Evolutionary conservation across 2,329 filamentous ascomycete genomes (phyloP), one percentile per base, ranked within the genome.

Genomic region (Colletotrichum musae): DNA sequence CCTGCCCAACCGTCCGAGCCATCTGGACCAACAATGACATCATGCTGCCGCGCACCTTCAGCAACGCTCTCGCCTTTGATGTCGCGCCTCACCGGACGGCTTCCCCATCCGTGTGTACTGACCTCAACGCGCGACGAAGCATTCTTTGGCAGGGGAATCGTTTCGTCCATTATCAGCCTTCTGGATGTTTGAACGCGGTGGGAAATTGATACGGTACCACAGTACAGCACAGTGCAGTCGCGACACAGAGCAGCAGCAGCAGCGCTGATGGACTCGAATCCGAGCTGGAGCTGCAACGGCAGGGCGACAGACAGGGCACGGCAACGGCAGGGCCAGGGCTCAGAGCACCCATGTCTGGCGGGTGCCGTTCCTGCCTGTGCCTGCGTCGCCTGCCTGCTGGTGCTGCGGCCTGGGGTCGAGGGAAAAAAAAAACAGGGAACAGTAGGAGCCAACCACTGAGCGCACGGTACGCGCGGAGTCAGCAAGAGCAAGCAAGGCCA

Each of bases 1-100:
- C 62, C 41, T 66, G 50, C 62, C 43, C 21, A 52, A 53, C 57
- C 36, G 48, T 52, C 58, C 50, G 32, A 36, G 36, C 54, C 36
- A 21, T 45, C 45, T 28, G 50, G 51, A 59, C 56, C 61, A 39
- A 24, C 50, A 57, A 69, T 69, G 66, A 69, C 66, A 69, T 69
- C 66, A 69, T 69, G 18, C 12, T 50, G n/a, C 53, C 28, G 53
- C 18, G 36, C 53, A 43, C 28, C 60, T 57, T 12, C 7, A 36
- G 9, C 60, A 57, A 51, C 43, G 24, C n/a, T 62, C 41, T 24
- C 21, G 21, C 21, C 18, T 12, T 45, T 36, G 6, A 39, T 52
- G 26, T 39, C 41, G n/a, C 48, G 58, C 39, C 24, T 56, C 32
- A 18, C 7, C 26, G 18, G 21, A 28, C 45, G n/a, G 36, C 5